phyloP scores from a whole-genome alignment of 176 grass and related monocot species.

The Avena insularis region DNA sequence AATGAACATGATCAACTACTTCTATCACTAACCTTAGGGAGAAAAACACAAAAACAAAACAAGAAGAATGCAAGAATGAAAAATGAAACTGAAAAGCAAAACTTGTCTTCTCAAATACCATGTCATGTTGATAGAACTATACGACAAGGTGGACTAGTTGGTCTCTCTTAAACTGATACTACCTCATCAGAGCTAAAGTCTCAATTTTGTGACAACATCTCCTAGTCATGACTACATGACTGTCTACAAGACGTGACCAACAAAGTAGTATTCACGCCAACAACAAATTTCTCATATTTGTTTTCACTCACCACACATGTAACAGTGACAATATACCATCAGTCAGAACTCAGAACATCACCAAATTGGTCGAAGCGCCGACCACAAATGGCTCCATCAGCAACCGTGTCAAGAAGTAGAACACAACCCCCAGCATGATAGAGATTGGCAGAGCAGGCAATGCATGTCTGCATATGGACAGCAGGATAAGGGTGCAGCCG shows the following conservation, averaged over 20 bases:
- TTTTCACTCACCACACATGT: constrained; percentile 10
- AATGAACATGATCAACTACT: constrained; percentile 9
- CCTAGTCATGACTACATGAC: constrained; percentile 39
- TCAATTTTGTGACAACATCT: constrained; percentile 19
- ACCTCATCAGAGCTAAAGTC: constrained; percentile 19
- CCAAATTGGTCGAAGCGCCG: constrained; percentile 75
- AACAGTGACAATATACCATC: constrained; percentile 22
- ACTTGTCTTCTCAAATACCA: constrained; percentile 24
- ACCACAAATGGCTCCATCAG: constrained; percentile 97
- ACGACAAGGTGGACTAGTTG: constrained; percentile 35
- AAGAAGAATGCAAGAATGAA: constrained; percentile 11
- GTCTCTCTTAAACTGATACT: neutral
- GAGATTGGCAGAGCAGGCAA: constrained; percentile 95
- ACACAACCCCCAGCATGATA: constrained; percentile 73
- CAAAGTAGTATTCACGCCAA: constrained; percentile 37
- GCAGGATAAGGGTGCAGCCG: constrained; percentile 95
- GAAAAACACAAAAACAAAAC: neutral
- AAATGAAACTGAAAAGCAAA: constrained; percentile 14
- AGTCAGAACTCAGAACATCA: constrained; percentile 97
- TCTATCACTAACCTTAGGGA: neutral
- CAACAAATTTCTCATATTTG: constrained; percentile 30
- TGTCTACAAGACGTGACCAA: constrained; percentile 29
- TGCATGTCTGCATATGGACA: constrained; percentile 79
- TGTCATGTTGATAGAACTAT: constrained; percentile 42
- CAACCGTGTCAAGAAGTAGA: constrained; percentile 97